These are phyloP conservation scores for Phytopythium delawarense DNA, from an alignment of 352 stramenopile species.

Conservation along the genomic window DNA sequence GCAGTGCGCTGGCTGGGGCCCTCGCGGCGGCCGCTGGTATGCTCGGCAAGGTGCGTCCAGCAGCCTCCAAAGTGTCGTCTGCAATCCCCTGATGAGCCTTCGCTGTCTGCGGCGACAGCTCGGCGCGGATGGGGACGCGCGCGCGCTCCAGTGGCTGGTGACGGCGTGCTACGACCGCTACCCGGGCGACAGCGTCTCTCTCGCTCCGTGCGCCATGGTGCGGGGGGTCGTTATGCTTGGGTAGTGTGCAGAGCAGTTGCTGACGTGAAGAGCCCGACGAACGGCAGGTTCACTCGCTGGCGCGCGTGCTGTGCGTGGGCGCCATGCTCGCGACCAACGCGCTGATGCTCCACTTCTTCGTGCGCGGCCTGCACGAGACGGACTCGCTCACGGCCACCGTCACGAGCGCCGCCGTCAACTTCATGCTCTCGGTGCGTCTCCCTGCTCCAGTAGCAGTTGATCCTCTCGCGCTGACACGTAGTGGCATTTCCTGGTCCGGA, in stretches of 20 bases:
- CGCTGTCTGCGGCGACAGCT: conserved; percentile 12
- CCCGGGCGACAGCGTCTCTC: neutral
- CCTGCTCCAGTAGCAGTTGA: neutral
- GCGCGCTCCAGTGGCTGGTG: conserved; percentile 18
- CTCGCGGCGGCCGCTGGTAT: conserved; percentile 52
- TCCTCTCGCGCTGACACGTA: neutral
- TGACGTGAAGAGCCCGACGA: neutral
- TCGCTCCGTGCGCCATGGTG: conserved; percentile 14
- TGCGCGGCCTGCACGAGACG: conserved; percentile 78
- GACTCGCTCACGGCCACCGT: conserved; percentile 84
- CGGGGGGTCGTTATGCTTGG: neutral
- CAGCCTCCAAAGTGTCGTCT: neutral
- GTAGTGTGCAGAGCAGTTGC: neutral
- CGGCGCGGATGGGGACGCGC: conserved; percentile 29
- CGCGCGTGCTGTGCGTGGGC: conserved; percentile 48
- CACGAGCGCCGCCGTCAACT: conserved; percentile 78
- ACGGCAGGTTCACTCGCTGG: conserved; percentile 18
- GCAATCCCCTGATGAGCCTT: neutral
- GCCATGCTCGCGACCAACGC: conserved; percentile 73
- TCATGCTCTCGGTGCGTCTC: conserved; percentile 58
- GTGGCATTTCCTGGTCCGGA: neutral
- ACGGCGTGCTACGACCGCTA: conserved; percentile 17
- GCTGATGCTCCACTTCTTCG: conserved; percentile 80
- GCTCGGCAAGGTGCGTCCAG: conserved; percentile 40
- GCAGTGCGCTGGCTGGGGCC: conserved; percentile 49